These are phyloP conservation scores for Circinella umbellata DNA, from an alignment of 371 early-diverging fungal genomes.

Conservation along the genomic window DNA sequence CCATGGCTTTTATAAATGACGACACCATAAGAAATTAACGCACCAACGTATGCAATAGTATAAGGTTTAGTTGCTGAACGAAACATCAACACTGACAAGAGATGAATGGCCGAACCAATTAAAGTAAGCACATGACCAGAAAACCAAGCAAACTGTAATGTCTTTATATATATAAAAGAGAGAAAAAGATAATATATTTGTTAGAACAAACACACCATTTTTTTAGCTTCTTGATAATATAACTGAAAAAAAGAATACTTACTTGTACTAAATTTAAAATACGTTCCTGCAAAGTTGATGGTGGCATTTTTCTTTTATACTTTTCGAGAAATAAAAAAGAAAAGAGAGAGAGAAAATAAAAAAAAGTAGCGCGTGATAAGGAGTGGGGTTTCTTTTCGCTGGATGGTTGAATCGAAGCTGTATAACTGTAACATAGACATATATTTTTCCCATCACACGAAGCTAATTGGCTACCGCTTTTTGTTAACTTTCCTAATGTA, in stretches of 20 bases:
- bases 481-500: too few species aligned
- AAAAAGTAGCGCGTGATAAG: background rate
- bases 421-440: too few species aligned
- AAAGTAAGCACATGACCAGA: conserved; percentile 48
- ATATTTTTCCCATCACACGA: too few species aligned
- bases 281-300: conserved; percentile 32
- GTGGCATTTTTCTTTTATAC: conserved; percentile 17
- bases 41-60: conserved; percentile 71
- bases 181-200: background rate
- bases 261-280: conserved; percentile 25
- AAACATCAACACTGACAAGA: conserved; percentile 38
- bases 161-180: conserved; percentile 29
- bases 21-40: conserved; percentile 81
- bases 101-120: conserved; percentile 38
- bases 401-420: too few species aligned
- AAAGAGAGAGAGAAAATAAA: conserved; percentile 14
- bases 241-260: background rate
- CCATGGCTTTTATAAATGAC: conserved; percentile 88
- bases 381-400: too few species aligned
- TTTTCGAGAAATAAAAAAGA: conserved; percentile 10
- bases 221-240: too few species aligned
- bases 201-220: too few species aligned
- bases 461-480: too few species aligned
- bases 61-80: conserved; percentile 48
- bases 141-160: conserved; percentile 69